Percentiles rank a stretch among this genome's conserved stretches.
Evolutionary conservation across 2,329 filamentous ascomycete species (phyloP).

Genomic region (Phialophora chinensis): DNA sequence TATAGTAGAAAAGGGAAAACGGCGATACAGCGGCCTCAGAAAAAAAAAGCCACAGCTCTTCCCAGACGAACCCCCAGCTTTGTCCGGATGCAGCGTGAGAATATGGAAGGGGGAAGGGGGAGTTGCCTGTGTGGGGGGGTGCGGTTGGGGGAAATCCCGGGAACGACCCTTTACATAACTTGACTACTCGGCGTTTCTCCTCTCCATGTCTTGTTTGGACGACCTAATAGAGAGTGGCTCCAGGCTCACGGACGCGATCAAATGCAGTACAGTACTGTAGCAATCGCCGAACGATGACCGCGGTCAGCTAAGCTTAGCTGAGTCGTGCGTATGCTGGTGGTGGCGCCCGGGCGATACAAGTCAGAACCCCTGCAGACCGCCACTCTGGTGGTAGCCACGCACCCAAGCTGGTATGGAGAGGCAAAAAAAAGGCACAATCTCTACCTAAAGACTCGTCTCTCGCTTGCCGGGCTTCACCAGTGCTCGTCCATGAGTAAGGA

Average conservation of each 20-base stretch:
- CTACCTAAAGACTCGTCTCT: background rate
- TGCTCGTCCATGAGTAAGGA: constrained; percentile 1
- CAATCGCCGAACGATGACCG: background rate
- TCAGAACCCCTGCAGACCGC: too few species aligned
- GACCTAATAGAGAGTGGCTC: too few species aligned
- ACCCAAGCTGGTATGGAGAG: background rate
- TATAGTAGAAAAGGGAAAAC: background rate
- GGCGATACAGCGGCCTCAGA: too few species aligned
- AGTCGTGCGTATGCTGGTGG: background rate
- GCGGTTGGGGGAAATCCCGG: background rate
- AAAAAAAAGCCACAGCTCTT: too few species aligned
- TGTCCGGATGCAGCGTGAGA: too few species aligned
- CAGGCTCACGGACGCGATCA: background rate
- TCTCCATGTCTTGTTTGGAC: too few species aligned
- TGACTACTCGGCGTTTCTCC: background rate
- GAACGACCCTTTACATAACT: background rate
- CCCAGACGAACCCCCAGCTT: background rate
- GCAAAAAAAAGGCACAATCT: background rate
- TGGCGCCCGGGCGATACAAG: too few species aligned
- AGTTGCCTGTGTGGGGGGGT: background rate
- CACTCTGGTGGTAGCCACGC: background rate
- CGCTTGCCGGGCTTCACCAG: constrained; percentile 1
- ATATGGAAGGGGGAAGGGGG: too few species aligned
- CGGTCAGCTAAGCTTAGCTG: background rate
- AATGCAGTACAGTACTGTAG: background rate